Base-by-base conservation (phyloP, 2,329 filamentous ascomycete species). In the Diplocarpon mali region DNA sequence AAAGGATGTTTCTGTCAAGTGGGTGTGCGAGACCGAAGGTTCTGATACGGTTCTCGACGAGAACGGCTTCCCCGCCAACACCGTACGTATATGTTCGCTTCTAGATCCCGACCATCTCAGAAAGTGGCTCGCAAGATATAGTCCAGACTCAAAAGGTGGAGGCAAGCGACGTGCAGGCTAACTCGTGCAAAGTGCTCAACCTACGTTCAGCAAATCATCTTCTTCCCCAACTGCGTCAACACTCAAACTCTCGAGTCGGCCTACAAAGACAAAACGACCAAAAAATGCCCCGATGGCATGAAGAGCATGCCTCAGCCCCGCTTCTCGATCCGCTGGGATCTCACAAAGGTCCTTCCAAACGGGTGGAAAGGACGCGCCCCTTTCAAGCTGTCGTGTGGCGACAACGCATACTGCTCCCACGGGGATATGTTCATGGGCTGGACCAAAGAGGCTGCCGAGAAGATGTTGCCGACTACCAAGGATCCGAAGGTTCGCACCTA, bases 341-440 rank as follows among this genome's bases (percentile, higher is more conserved):
- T 69, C 5, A 64, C 67, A 44, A 64, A 64, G 37, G 58, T 57
- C 1, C 53, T 71, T 3, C 66, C 69, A 2, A 57, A 65, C 35
- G 68, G 69, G 15, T 71, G 68, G 69, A 60, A 48, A 30, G 68
- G 69, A 35, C 58, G 57, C 0, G 62, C 68, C 1, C 69, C 69
- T 0, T 51, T 70, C 16, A 63, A 69, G 58, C 61, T 70, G 0
- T 61, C 68, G 0, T 68, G 63, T 45, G 66, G 65, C 0, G n/a
- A n/a, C 52, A 55, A 3, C n/a, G 17, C 31, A 11, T 42, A 10
- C 9, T 27, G 40, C 15, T 29, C 20, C 10, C 35, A 43, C 20
- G 34, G 68, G 3, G 69, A 71, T 51, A 70, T 71, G 41, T 68
- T 71, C 55, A 70, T 70, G 32, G 69, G 62, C 5, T 71, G 69